A percentile compares a stretch with the other conserved stretches of the same genome.
These are phyloP conservation scores for Cystobasidium slooffiae DNA, from an alignment of 1,284 basidiomycete species.

Conservation along the genomic window DNA sequence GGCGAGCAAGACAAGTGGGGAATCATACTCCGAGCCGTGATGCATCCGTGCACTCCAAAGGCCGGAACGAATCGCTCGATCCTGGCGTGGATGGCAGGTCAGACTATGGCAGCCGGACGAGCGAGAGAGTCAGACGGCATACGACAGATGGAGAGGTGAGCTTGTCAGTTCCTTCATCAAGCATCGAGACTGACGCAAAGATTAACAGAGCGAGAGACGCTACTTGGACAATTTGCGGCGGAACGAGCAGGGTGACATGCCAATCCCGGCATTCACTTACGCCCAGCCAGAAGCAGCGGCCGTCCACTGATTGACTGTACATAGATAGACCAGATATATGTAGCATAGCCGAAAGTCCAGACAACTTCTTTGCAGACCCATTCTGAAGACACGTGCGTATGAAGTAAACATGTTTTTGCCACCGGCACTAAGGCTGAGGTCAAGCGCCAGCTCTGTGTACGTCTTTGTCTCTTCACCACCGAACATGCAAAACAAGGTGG, in stretches of 20 bases:
- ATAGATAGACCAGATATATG: not conserved
- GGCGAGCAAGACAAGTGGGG: constrained; percentile 11
- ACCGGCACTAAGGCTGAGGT: not conserved
- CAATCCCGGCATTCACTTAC: not conserved
- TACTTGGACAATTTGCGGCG: not conserved
- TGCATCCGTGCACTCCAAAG: not conserved
- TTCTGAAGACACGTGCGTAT: not conserved
- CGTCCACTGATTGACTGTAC: not conserved
- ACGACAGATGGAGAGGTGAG: constrained; percentile 4
- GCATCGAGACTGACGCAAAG: not conserved
- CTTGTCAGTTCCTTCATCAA: not conserved
- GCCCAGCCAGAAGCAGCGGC: constrained; percentile 14
- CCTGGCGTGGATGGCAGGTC: constrained; percentile 1
- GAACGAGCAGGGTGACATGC: not conserved
- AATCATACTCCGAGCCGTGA: not conserved
- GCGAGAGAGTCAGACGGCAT: not conserved
- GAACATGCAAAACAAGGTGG: too few relatives aligned
- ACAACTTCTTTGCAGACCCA: not conserved
- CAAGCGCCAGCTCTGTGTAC: not conserved
- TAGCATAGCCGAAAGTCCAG: constrained; percentile 2
- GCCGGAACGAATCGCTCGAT: constrained; percentile 2
- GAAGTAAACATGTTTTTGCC: not conserved
- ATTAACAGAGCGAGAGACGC: not conserved
- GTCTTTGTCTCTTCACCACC: not conserved
- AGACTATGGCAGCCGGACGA: constrained; percentile 8